phyloP scores from a whole-genome alignment of 345 rosid species.

The sweet orange (Citrus sinensis) region DNA sequence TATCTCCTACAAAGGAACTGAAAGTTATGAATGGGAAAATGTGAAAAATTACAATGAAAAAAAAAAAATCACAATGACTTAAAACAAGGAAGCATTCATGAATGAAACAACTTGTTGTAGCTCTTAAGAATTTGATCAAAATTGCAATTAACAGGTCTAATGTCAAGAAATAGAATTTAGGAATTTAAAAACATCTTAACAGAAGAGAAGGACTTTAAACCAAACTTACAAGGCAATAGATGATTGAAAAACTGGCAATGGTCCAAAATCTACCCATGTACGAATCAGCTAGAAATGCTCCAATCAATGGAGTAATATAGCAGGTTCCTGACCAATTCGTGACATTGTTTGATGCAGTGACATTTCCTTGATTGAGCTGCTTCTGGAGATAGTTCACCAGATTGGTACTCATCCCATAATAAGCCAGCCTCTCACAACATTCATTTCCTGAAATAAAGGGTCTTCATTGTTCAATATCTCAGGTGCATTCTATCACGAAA shows the following conservation, averaged over 20 bases:
- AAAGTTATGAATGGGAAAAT: not conserved
- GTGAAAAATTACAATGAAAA: not conserved
- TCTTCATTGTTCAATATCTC: not conserved
- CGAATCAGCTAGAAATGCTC: conserved; percentile 94
- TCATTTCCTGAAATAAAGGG: conserved; percentile 54
- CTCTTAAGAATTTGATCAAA: not conserved
- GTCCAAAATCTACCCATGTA: conserved; percentile 92
- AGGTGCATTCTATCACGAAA: not conserved
- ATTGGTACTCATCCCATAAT: conserved; percentile 98
- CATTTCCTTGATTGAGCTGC: conserved; percentile 71
- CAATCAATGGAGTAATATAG: conserved; percentile 78
- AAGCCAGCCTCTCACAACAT: conserved; percentile 92
- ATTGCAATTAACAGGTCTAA: not conserved
- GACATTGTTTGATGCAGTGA: conserved; percentile 71
- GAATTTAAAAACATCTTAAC: not conserved
- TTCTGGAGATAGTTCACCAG: conserved; percentile 74
- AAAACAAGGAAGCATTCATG: not conserved
- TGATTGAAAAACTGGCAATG: conserved; percentile 66
- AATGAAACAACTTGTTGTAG: not conserved
- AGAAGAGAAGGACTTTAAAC: not conserved
- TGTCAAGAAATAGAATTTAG: not conserved
- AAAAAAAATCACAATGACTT: not conserved
- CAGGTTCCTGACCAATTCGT: conserved; percentile 97
- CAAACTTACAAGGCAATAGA: conserved; percentile 71
- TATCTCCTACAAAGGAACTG: not conserved